Percentiles rank a stretch among this genome's conserved stretches.
Evolutionary conservation across 495 filamentous ascomycete genomes (phyloP).

Genomic region (Patellaria atrata): DNA sequence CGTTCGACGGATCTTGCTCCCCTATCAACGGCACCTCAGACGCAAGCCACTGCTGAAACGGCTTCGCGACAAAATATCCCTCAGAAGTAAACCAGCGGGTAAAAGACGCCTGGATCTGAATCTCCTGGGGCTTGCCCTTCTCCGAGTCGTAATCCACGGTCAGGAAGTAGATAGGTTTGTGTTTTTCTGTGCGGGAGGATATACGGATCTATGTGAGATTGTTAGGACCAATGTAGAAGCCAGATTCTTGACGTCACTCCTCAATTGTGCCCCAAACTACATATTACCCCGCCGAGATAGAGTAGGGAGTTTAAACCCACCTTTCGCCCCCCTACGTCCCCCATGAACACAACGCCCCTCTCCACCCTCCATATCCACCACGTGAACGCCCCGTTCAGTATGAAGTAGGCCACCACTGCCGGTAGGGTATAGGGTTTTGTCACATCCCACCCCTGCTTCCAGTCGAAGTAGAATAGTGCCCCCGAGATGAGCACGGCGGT

Average conservation of each 20-base stretch:
- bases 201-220: constrained; percentile 32
- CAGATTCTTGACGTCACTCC: no score
- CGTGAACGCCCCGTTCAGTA: constrained; percentile 65
- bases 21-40: constrained; percentile 52
- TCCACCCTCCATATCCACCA: constrained; percentile 81
- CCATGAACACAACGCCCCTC: constrained; percentile 64
- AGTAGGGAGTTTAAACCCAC: constrained; percentile 26
- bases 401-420: constrained; percentile 65
- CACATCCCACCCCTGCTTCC: constrained; percentile 71
- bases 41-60: constrained; percentile 72
- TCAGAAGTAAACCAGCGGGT: constrained; percentile 74
- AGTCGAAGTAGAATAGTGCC: constrained; percentile 79
- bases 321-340: constrained; percentile 43
- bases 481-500: constrained; percentile 63
- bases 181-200: constrained; percentile 53
- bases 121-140: constrained; percentile 29
- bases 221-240: no score
- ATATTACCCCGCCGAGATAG: background rate
- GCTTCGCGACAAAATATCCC: constrained; percentile 67
- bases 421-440: constrained; percentile 61
- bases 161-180: constrained; percentile 63
- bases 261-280: background rate
- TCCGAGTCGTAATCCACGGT: constrained; percentile 38
- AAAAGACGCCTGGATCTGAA: constrained; percentile 53
- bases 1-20: constrained; percentile 46